Evolutionary conservation across 106 monocot species (phyloP).

Genomic region (Phalaenopsis aphrodite): DNA sequence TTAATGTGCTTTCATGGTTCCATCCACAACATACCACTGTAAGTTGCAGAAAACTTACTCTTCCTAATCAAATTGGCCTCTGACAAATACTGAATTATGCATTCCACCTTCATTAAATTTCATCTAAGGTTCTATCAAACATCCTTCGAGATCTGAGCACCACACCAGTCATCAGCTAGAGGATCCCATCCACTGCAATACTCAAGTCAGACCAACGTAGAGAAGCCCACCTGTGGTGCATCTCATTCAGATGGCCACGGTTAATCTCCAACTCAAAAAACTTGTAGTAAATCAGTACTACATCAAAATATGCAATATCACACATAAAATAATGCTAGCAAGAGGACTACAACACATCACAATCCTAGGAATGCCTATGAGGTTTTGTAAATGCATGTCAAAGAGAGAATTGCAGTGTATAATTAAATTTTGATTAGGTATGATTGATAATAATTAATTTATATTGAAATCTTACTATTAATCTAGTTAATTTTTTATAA

Average conservation of each 20-base stretch:
- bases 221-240: constrained; percentile 35
- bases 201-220: constrained; percentile 60
- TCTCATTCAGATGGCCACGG: constrained; percentile 37
- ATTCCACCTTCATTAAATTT: constrained; percentile 86
- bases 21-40: constrained; percentile 74
- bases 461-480: too few species aligned
- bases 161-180: constrained; percentile 39
- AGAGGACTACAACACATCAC: too few species aligned
- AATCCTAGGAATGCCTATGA: too few species aligned
- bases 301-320: too few species aligned
- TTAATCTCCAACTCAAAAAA: neutral
- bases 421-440: too few species aligned
- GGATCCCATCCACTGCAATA: constrained; percentile 81
- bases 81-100: constrained; percentile 85
- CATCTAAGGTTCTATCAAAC: constrained; percentile 61
- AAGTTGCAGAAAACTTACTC: constrained; percentile 63
- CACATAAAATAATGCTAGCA: too few species aligned
- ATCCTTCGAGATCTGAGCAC: constrained; percentile 48
- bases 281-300: neutral
- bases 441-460: too few species aligned
- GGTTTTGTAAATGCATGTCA: too few species aligned
- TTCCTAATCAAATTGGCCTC: constrained; percentile 67
- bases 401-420: too few species aligned
- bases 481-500: too few species aligned
- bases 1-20: constrained; percentile 62